phyloP scores from a whole-genome alignment of 805 yeast genomes.

The Pichia paraexigua region DNA sequence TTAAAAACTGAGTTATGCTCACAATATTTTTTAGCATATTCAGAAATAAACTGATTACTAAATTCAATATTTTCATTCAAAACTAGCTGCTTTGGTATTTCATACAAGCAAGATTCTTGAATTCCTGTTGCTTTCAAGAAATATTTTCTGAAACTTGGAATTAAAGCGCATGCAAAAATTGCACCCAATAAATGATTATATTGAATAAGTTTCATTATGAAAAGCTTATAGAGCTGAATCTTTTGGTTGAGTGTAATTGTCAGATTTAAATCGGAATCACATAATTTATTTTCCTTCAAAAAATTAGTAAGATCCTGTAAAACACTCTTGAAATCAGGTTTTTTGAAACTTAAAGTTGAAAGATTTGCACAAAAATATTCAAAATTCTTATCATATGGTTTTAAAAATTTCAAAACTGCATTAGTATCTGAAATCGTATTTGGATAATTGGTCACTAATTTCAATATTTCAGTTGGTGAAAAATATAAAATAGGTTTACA shows the following conservation, averaged over 20 bases:
- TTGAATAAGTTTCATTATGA: background rate
- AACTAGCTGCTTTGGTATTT: background rate
- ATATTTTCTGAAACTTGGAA: background rate
- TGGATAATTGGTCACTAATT: background rate
- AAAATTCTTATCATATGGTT: background rate
- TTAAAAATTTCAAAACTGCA: background rate
- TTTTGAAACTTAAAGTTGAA: background rate
- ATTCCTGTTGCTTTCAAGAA: background rate
- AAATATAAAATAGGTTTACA: background rate
- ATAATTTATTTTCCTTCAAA: background rate
- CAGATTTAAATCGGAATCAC: background rate
- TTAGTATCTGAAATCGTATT: background rate
- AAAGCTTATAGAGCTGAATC: background rate
- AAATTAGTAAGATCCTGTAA: background rate
- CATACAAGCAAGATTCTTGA: background rate
- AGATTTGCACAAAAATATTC: conserved; percentile 1
- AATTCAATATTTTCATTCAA: background rate
- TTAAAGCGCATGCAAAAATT: background rate
- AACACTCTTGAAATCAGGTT: background rate
- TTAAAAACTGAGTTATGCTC: background rate
- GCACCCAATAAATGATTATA: background rate
- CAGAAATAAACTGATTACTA: background rate
- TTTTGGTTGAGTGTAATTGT: background rate
- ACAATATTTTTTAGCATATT: background rate
- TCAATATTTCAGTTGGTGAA: background rate